These are phyloP conservation scores for Termitomyces sp. DNA, from an alignment of 1,284 basidiomycete species.

Conservation along the genomic window DNA sequence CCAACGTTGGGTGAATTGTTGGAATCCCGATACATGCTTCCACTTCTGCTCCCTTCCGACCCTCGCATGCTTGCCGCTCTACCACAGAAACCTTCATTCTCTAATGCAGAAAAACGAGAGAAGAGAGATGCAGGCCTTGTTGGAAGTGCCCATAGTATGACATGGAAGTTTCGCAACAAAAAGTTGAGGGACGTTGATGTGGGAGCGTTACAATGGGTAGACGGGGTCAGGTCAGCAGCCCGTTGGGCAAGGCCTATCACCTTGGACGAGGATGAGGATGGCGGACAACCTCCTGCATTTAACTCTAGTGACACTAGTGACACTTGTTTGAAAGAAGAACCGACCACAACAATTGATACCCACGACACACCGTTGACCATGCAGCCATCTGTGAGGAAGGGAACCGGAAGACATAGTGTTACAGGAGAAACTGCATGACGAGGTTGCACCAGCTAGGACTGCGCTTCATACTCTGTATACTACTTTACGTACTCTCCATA, in stretches of 20 bases:
- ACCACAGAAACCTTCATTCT: constrained; percentile 40
- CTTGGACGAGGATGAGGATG: constrained; percentile 35
- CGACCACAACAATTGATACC: constrained; percentile 29
- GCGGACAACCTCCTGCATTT: constrained; percentile 18
- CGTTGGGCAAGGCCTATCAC: constrained; percentile 36
- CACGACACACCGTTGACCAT: constrained; percentile 60
- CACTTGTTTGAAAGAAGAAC: constrained; percentile 30
- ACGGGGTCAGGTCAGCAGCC: constrained; percentile 51
- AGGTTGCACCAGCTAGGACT: background rate
- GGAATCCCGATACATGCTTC: constrained; percentile 90
- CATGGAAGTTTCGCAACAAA: constrained; percentile 49
- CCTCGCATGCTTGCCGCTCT: constrained; percentile 72
- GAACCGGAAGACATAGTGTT: constrained; percentile 38
- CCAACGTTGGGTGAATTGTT: constrained; percentile 83
- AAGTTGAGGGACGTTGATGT: constrained; percentile 57
- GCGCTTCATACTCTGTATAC: background rate
- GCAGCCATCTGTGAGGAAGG: constrained; percentile 55
- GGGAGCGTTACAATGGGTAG: constrained; percentile 60
- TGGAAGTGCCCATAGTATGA: constrained; percentile 12
- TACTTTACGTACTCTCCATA: background rate
- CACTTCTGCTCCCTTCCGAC: constrained; percentile 78
- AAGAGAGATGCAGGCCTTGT: constrained; percentile 9
- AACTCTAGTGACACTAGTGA: constrained; percentile 20
- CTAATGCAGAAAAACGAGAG: constrained; percentile 29
- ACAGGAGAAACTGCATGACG: constrained; percentile 33